phyloP scores from a whole-genome alignment of 768 basidiomycete genomes.

The Rhodotorula paludigena region DNA sequence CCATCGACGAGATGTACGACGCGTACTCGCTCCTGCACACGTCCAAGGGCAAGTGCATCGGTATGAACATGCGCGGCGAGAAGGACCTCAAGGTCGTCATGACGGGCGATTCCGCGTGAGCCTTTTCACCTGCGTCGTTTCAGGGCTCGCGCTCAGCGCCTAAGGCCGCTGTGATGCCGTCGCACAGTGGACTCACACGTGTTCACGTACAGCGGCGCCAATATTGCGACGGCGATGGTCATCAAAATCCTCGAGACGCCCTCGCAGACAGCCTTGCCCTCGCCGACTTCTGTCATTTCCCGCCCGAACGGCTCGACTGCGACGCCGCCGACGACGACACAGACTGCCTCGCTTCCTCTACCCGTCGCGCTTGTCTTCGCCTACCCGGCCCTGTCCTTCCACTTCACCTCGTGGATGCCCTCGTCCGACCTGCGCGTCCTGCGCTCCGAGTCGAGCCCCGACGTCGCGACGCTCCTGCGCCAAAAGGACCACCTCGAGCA shows the following conservation, averaged over 20 bases:
- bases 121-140: slow-evolving; percentile 25
- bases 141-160: too few relatives aligned
- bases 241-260: slow-evolving; percentile 71
- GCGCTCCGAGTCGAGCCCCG: slow-evolving; percentile 77
- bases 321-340: too few relatives aligned
- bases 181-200: too few relatives aligned
- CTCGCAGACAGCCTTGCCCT: slow-evolving; percentile 30
- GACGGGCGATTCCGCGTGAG: slow-evolving; percentile 96
- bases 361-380: slow-evolving; percentile 80
- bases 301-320: too few relatives aligned
- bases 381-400: slow-evolving; percentile 92
- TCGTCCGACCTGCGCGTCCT: slow-evolving; percentile 64
- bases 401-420: slow-evolving; percentile 97
- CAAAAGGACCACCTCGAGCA: slow-evolving; percentile 85
- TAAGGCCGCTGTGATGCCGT: too few relatives aligned
- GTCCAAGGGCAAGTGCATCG: slow-evolving; percentile 71
- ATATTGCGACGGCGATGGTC: slow-evolving; percentile 76
- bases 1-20: slow-evolving; percentile 92
- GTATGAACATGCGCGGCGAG: slow-evolving; percentile 58
- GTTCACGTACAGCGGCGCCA: slow-evolving; percentile 73
- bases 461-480: slow-evolving; percentile 67
- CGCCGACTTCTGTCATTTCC: background rate
- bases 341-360: slow-evolving; percentile 58
- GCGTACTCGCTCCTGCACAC: slow-evolving; percentile 74
- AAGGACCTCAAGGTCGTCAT: slow-evolving; percentile 55